Conservation (phyloP, 345 rosid species). For the Psidium friedrichsthalianum region DNA sequence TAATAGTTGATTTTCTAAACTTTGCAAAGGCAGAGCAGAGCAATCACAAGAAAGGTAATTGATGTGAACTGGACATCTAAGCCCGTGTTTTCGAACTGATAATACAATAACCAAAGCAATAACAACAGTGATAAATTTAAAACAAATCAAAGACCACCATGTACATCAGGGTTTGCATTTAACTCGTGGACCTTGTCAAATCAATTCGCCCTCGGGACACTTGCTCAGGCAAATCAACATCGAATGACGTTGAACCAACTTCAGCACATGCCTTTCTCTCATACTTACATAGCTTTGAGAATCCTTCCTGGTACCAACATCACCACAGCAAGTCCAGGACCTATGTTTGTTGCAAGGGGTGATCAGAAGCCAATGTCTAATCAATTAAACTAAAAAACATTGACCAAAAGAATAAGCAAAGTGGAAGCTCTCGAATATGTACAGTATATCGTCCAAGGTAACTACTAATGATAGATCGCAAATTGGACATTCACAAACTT, state of each 20-base stretch:
- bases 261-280: conserved; percentile 90
- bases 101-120: background rate
- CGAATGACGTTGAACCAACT: conserved; percentile 80
- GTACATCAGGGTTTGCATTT: conserved; percentile 65
- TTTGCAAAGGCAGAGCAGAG: background rate
- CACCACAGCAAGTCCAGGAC: conserved; percentile 91
- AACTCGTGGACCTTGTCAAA: conserved; percentile 74
- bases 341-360: conserved; percentile 10
- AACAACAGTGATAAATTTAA: background rate
- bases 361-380: background rate
- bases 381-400: background rate
- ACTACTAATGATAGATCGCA: background rate
- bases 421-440: background rate
- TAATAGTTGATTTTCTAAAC: background rate
- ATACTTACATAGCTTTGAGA: conserved; percentile 80
- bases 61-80: background rate
- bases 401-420: background rate
- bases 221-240: conserved; percentile 68
- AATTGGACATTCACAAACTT: background rate
- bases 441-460: background rate
- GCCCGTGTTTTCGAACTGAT: background rate
- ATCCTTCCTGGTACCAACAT: conserved; percentile 80
- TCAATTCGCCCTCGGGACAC: conserved; percentile 53
- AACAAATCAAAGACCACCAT: conserved; percentile 34
- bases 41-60: background rate